Evolutionary conservation across 2,329 filamentous ascomycete genomes (phyloP), one percentile per base, ranked within the genome.

Genomic region (Hypoxylon sp.): DNA sequence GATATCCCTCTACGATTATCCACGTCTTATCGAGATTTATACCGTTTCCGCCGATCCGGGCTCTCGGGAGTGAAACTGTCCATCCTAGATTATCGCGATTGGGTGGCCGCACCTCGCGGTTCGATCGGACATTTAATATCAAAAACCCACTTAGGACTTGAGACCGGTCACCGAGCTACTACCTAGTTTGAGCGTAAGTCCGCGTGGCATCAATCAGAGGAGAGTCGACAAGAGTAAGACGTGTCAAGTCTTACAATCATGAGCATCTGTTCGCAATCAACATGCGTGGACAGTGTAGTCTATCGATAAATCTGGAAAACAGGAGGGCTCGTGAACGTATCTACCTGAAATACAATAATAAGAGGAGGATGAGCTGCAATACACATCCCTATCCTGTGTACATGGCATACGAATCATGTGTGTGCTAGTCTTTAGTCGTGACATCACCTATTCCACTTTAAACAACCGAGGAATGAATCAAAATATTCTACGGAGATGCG

Each of bases 121-220:
- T 34, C n/a, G 30, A 50, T 4, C 30, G 30, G 30, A 39, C 48
- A 37, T 34, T 5, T 20, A 50, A 37, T 22, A 24, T 17, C 30
- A 46, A 37, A 46, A 37, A 44, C 55, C 55, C 50, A 63, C 60
- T 59, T 63, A 26, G 6, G 37, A 44, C 17, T 24, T 43, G 15
- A 28, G 34, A 32, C 44, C 49, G 50, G 24, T 39, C 17, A n/a
- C 24, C 30, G 10, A 41, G 37, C 59, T 57, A 54, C 11, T 48
- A n/a, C n/a, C n/a, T n/a, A n/a, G n/a, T n/a, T n/a, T n/a, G 4
- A 28, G 39, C 41, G 28, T 41, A 17, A 44, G 34, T 17, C 24
- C 7, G 24, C 24, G 24, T 26, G 24, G 24, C 4, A 26, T 26
- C 24, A 26, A 26, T 26, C 24, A 26, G 24, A 26, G 24, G 24